These are phyloP conservation scores for Rhizopus delemar DNA, from an alignment of 371 early-diverging fungal genomes.

Conservation along the genomic window DNA sequence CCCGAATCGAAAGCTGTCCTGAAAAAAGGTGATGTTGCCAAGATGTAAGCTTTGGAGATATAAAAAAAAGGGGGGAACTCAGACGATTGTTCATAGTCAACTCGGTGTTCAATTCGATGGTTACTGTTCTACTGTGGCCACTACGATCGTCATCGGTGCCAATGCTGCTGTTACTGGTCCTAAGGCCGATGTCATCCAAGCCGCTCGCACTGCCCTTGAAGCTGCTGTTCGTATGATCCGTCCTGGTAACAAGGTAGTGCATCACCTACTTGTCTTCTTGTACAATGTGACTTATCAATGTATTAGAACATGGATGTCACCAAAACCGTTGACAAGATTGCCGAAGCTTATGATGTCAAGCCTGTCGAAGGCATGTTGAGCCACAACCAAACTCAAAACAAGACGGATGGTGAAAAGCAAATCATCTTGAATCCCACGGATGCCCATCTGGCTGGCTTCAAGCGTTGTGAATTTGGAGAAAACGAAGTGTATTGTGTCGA, in stretches of 20 bases:
- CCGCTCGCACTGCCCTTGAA: conserved; percentile 84
- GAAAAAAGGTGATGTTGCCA: conserved; percentile 85
- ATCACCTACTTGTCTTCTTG: background rate
- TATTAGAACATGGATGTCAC: conserved; percentile 73
- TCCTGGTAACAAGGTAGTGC: conserved; percentile 74
- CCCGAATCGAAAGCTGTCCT: conserved; percentile 59
- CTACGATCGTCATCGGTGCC: conserved; percentile 90
- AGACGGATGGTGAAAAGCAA: conserved; percentile 86
- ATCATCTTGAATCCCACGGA: conserved; percentile 92
- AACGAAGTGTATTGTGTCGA: conserved; percentile 89
- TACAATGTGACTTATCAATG: background rate
- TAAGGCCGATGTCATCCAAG: conserved; percentile 87
- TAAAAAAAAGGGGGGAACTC: background rate
- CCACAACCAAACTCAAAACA: conserved; percentile 83
- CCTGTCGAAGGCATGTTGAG: conserved; percentile 91
- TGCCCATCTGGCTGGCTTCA: conserved; percentile 72
- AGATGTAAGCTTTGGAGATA: conserved; percentile 62
- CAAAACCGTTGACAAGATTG: conserved; percentile 79
- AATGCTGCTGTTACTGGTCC: conserved; percentile 81
- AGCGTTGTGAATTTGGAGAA: conserved; percentile 74
- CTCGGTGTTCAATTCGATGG: conserved; percentile 96
- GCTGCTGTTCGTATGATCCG: conserved; percentile 84
- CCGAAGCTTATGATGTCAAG: conserved; percentile 80
- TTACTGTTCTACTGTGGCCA: conserved; percentile 82
- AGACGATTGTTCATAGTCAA: conserved; percentile 51